These are phyloP conservation scores for Aspergillus chevalieri DNA, from an alignment of 2,329 filamentous ascomycete genomes.

Conservation along the genomic window DNA sequence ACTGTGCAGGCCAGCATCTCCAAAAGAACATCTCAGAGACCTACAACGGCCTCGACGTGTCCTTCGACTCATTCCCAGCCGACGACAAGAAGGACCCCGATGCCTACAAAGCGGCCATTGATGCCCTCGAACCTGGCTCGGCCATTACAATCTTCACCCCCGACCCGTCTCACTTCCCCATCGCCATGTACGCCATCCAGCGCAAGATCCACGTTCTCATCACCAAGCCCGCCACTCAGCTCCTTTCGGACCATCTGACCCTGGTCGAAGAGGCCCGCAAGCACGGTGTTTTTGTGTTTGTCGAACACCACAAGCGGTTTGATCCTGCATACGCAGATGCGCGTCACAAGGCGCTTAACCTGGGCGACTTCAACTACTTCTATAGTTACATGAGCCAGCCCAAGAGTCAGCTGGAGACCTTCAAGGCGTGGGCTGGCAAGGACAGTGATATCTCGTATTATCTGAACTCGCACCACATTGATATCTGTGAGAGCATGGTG, in stretches of 20 bases:
- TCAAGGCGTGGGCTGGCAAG: constrained; percentile 87
- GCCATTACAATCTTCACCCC: constrained; percentile 96
- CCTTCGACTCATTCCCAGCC: constrained; percentile 75
- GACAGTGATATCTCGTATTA: constrained; percentile 96
- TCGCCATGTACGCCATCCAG: constrained; percentile 86
- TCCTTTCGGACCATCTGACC: constrained; percentile 69
- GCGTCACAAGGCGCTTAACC: constrained; percentile 63
- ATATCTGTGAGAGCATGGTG: constrained; percentile 90
- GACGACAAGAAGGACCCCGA: constrained; percentile 68
- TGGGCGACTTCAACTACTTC: constrained; percentile 97
- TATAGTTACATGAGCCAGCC: constrained; percentile 95
- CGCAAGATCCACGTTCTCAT: constrained; percentile 83
- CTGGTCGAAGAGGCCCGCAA: constrained; percentile 67
- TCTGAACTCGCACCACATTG: constrained; percentile 89
- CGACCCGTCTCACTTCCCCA: constrained; percentile 86
- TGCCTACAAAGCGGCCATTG: constrained; percentile 83
- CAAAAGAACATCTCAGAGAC: constrained; percentile 78
- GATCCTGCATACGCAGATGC: constrained; percentile 91
- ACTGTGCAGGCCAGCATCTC: constrained; percentile 64
- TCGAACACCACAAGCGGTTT: constrained; percentile 96
- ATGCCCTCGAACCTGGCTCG: constrained; percentile 71
- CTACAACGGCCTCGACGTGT: constrained; percentile 84
- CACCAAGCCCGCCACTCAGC: constrained; percentile 89
- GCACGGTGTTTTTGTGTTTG: constrained; percentile 78
- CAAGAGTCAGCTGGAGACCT: constrained; percentile 86